Conservation (phyloP, 108 stramenopile genomes). For the Cylindrotheca closterium region DNA sequence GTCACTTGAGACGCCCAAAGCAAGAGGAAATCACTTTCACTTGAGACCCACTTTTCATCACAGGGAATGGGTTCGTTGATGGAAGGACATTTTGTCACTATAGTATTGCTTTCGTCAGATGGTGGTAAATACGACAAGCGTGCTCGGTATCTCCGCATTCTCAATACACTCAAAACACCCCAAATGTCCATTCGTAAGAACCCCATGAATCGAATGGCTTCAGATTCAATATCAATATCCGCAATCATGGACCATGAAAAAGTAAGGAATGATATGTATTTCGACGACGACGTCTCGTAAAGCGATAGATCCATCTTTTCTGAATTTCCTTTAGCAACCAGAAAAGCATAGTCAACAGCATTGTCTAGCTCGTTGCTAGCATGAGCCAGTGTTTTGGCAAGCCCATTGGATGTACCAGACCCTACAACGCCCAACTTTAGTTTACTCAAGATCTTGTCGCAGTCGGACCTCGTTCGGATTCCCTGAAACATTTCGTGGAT, state of each 20-base stretch:
- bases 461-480: constrained; percentile 48
- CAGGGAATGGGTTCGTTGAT: constrained; percentile 50
- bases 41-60: constrained; percentile 50
- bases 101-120: constrained; percentile 1
- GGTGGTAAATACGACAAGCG: constrained; percentile 72
- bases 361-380: constrained; percentile 45
- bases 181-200: constrained; percentile 75
- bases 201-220: constrained; percentile 72
- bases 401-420: constrained; percentile 86
- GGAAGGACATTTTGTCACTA: constrained; percentile 39
- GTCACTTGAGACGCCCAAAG: constrained; percentile 82
- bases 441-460: constrained; percentile 31
- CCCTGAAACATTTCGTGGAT: constrained; percentile 83
- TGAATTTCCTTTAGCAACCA: constrained; percentile 70
- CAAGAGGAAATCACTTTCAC: constrained; percentile 73
- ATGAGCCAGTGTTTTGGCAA: constrained; percentile 64
- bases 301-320: constrained; percentile 54
- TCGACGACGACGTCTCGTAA: constrained; percentile 49
- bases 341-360: constrained; percentile 63
- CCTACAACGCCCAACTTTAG: constrained; percentile 74
- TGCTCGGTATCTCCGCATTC: constrained; percentile 58
- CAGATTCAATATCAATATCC: constrained; percentile 87
- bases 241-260: constrained; percentile 87
- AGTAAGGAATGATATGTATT: constrained; percentile 72
- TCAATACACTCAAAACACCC: constrained; percentile 66